Evolutionary conservation across 1,284 basidiomycete species (phyloP).

Genomic region (Vanrija sp.): DNA sequence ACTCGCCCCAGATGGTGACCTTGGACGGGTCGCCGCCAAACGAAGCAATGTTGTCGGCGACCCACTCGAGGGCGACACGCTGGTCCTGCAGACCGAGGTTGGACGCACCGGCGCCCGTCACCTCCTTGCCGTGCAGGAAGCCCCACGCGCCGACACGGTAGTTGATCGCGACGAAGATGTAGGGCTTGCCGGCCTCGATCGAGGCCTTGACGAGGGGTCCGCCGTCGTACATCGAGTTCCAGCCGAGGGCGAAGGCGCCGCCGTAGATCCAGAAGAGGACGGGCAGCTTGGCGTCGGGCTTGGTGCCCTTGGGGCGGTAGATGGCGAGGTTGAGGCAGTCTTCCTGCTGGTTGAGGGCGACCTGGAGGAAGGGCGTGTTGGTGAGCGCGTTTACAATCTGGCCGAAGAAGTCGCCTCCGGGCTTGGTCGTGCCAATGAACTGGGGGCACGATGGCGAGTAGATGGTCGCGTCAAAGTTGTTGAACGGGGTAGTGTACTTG

Average conservation of each 20-base stretch:
- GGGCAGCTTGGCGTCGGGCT: conserved; percentile 24
- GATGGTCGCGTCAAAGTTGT: conserved; percentile 10
- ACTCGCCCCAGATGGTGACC: conserved; percentile 57
- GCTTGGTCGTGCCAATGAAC: conserved; percentile 3
- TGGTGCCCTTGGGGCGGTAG: conserved; percentile 17
- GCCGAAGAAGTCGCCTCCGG: background rate
- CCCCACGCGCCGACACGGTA: conserved; percentile 52
- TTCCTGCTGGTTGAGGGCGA: conserved; percentile 15
- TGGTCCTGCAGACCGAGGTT: conserved; percentile 54
- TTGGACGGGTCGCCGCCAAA: conserved; percentile 44
- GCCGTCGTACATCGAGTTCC: conserved; percentile 20
- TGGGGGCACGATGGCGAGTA: conserved; percentile 10
- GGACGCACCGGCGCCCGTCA: conserved; percentile 52
- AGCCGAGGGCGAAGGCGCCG: conserved; percentile 23
- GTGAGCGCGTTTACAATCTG: background rate
- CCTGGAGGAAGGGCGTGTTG: conserved; percentile 5
- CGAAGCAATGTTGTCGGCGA: conserved; percentile 34
- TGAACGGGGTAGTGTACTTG: conserved; percentile 40
- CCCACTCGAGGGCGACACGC: conserved; percentile 39
- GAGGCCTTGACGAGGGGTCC: conserved; percentile 6
- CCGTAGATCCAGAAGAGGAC: conserved; percentile 38
- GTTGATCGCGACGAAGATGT: conserved; percentile 58
- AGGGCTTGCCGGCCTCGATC: conserved; percentile 40
- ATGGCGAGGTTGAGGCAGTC: conserved; percentile 29
- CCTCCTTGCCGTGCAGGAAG: conserved; percentile 52